phyloP scores from a whole-genome alignment of 2,329 filamentous ascomycete species.

The Xylariales sp. region DNA sequence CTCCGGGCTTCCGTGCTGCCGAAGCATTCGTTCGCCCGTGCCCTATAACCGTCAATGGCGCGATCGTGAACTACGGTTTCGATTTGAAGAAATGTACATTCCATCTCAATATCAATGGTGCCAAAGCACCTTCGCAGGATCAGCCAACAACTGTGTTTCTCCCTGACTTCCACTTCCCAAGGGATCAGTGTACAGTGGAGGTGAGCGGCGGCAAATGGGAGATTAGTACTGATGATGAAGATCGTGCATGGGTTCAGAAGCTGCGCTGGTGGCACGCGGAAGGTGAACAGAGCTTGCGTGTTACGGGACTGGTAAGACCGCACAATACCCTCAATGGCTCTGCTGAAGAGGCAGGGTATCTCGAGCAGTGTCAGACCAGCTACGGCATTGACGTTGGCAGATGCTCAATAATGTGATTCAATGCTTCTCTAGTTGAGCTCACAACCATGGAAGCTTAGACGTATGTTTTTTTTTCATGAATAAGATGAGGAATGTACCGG shows the following conservation, averaged over 20 bases:
- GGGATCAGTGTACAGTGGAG: slow-evolving; percentile 64
- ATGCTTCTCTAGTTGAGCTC: neutral
- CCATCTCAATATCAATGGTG: slow-evolving; percentile 62
- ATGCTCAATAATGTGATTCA: slow-evolving; percentile 49
- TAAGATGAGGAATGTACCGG: too few species aligned
- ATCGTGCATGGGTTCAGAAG: slow-evolving; percentile 66
- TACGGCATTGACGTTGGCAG: slow-evolving; percentile 39
- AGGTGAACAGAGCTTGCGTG: slow-evolving; percentile 74
- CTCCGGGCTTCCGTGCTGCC: slow-evolving; percentile 78
- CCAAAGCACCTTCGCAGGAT: slow-evolving; percentile 53
- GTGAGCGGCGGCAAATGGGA: slow-evolving; percentile 88
- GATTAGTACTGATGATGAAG: slow-evolving; percentile 68
- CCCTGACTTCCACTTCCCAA: slow-evolving; percentile 89
- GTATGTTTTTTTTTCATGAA: neutral
- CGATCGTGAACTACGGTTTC: slow-evolving; percentile 69
- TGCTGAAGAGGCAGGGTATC: slow-evolving; percentile 72
- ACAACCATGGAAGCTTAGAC: too few species aligned
- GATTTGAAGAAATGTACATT: slow-evolving; percentile 78
- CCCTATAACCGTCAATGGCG: slow-evolving; percentile 70
- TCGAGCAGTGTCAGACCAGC: slow-evolving; percentile 61
- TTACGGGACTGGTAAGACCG: slow-evolving; percentile 69
- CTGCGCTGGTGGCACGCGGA: slow-evolving; percentile 91
- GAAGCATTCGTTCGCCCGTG: slow-evolving; percentile 90
- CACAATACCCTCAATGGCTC: slow-evolving; percentile 52
- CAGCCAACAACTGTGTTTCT: slow-evolving; percentile 79